These are phyloP conservation scores for Scedosporium aurantiacum DNA, from an alignment of 2,329 filamentous ascomycete genomes.

Conservation along the genomic window DNA sequence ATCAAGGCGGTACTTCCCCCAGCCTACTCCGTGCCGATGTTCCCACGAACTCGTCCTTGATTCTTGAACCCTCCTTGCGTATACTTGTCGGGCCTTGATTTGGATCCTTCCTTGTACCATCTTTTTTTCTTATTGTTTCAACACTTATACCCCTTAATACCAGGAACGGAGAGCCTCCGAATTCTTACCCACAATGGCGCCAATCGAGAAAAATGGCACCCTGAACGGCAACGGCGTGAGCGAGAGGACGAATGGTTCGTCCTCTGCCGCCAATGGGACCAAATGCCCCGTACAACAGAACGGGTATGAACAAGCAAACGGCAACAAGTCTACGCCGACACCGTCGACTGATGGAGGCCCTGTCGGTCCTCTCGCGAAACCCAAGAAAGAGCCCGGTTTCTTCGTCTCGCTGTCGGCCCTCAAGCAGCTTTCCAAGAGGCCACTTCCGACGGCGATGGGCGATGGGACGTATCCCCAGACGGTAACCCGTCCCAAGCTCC, in stretches of 20 bases:
- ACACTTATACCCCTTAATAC: neutral
- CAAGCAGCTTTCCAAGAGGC: constrained; percentile 37
- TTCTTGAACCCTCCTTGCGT: too few relatives aligned
- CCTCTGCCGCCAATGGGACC: neutral
- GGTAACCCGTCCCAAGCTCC: constrained; percentile 37
- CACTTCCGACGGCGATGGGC: constrained; percentile 51
- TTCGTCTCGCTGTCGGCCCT: constrained; percentile 9
- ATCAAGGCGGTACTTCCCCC: too few relatives aligned
- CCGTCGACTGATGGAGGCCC: neutral
- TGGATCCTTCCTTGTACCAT: too few relatives aligned
- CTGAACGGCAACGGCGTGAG: neutral
- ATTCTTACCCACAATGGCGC: neutral
- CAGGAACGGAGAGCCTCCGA: neutral
- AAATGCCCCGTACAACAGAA: neutral
- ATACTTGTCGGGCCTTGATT: too few relatives aligned
- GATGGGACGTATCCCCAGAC: constrained; percentile 46
- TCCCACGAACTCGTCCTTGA: too few relatives aligned
- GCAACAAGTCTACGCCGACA: neutral
- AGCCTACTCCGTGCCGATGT: too few relatives aligned
- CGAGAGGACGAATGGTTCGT: neutral
- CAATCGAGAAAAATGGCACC: neutral
- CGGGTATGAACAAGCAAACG: neutral
- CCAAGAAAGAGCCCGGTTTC: neutral
- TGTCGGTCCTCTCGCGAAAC: neutral
- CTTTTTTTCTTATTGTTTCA: neutral